Conservation (phyloP, 2,329 filamentous ascomycete genomes). For the Colletotrichum phormii region DNA sequence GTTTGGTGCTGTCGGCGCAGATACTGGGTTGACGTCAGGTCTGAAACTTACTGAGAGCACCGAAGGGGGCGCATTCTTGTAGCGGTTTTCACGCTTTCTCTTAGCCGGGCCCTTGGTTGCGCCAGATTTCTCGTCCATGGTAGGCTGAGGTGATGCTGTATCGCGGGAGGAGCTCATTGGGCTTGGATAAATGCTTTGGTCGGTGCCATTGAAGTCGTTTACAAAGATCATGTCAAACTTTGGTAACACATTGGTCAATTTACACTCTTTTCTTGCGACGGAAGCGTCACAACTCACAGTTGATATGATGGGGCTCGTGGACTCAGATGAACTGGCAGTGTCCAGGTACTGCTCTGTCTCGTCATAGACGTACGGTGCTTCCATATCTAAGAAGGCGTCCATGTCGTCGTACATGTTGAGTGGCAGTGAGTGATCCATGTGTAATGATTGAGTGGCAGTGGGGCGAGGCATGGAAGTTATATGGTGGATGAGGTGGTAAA, state of each 20-base stretch:
- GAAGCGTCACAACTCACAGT: slow-evolving; percentile 21
- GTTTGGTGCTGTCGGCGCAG: background rate
- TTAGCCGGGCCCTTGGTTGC: slow-evolving; percentile 53
- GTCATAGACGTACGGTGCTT: slow-evolving; percentile 37
- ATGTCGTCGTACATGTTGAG: slow-evolving; percentile 38
- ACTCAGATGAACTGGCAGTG: slow-evolving; percentile 38
- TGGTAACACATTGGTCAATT: background rate
- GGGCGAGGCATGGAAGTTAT: background rate
- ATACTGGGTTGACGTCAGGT: background rate
- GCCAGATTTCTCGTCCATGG: slow-evolving; percentile 19
- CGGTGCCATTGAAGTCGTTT: slow-evolving; percentile 41
- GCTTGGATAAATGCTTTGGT: slow-evolving; percentile 47
- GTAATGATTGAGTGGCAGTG: background rate
- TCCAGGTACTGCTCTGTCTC: slow-evolving; percentile 35
- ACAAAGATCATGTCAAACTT: slow-evolving; percentile 40
- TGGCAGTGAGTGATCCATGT: slow-evolving; percentile 32
- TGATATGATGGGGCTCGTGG: slow-evolving; percentile 37
- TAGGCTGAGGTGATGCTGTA: slow-evolving; percentile 36
- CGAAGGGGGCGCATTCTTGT: slow-evolving; percentile 63
- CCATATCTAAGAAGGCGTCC: slow-evolving; percentile 36
- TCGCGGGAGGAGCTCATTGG: slow-evolving; percentile 41
- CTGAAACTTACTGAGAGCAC: slow-evolving; percentile 57
- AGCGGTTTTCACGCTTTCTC: slow-evolving; percentile 63
- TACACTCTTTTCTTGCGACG: background rate
- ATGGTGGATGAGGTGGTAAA: background rate